Conservation (phyloP, 257 asterid species). For the Fraxinus cuspidata region DNA sequence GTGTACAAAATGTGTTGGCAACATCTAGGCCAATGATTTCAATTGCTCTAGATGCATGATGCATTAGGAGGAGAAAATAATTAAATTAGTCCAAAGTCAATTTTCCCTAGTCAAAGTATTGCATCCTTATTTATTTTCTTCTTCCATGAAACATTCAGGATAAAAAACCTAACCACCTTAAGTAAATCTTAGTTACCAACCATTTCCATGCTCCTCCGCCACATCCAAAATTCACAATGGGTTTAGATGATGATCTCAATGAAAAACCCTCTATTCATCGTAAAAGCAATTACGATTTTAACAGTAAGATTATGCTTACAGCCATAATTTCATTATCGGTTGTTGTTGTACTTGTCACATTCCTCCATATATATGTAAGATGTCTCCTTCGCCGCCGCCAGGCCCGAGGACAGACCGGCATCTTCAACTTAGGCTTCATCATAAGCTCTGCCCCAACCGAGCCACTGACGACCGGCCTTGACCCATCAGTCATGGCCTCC, state of each 20-base stretch:
- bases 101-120: constrained; percentile 44
- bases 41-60: background rate
- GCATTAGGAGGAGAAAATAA: constrained; percentile 7
- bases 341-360: constrained; percentile 52
- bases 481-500: constrained; percentile 47
- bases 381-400: constrained; percentile 61
- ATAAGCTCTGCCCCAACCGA: constrained; percentile 32
- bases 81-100: constrained; percentile 30
- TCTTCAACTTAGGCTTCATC: constrained; percentile 38
- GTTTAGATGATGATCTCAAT: constrained; percentile 28
- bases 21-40: too few relatives aligned
- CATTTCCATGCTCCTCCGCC: background rate
- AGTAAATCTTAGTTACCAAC: background rate
- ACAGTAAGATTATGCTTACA: constrained; percentile 67
- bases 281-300: constrained; percentile 26
- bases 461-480: constrained; percentile 57
- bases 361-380: constrained; percentile 73
- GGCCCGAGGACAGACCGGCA: constrained; percentile 50
- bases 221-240: constrained; percentile 27
- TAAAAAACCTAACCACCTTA: background rate
- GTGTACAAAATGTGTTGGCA: too few relatives aligned
- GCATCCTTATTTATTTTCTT: background rate
- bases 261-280: background rate
- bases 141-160: constrained; percentile 17
- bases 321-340: constrained; percentile 67